phyloP scores from a whole-genome alignment of 2,329 filamentous ascomycete species.

The Lecanicillium sp. region DNA sequence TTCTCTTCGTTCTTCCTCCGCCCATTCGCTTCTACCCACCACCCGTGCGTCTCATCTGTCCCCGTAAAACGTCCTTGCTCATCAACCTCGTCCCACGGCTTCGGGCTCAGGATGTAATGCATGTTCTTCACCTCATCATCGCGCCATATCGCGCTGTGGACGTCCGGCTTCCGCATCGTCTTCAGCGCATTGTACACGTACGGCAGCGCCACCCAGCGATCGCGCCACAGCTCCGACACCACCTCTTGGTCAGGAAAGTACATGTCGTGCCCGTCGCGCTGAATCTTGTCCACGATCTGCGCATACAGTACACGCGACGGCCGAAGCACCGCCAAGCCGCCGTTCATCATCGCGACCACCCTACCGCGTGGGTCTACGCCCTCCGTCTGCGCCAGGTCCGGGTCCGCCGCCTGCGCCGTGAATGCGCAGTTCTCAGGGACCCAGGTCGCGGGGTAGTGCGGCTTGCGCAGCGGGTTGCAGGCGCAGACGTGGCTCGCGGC shows the following conservation, averaged over 20 bases:
- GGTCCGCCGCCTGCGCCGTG: constrained; percentile 44
- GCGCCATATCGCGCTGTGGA: constrained; percentile 51
- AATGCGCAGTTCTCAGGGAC: constrained; percentile 52
- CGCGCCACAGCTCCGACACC: constrained; percentile 48
- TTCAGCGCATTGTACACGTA: constrained; percentile 60
- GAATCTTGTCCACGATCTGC: constrained; percentile 47
- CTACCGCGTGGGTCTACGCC: constrained; percentile 39
- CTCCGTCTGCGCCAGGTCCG: constrained; percentile 39
- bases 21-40: constrained; percentile 49
- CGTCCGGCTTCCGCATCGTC: constrained; percentile 47
- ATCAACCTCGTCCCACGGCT: constrained; percentile 53
- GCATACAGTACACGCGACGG: constrained; percentile 42
- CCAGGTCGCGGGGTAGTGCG: constrained; percentile 74
- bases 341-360: constrained; percentile 45
- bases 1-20: constrained; percentile 38
- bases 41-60: constrained; percentile 43
- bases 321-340: constrained; percentile 52
- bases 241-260: constrained; percentile 57
- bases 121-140: constrained; percentile 55
- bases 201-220: constrained; percentile 52
- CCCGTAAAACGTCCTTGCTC: constrained; percentile 38
- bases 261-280: constrained; percentile 39
- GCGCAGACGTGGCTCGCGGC: constrained; percentile 80
- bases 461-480: constrained; percentile 73
- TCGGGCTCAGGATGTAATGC: constrained; percentile 56